These are phyloP conservation scores for Trichoderma parareesei DNA, from an alignment of 495 filamentous ascomycete genomes.

Conservation along the genomic window DNA sequence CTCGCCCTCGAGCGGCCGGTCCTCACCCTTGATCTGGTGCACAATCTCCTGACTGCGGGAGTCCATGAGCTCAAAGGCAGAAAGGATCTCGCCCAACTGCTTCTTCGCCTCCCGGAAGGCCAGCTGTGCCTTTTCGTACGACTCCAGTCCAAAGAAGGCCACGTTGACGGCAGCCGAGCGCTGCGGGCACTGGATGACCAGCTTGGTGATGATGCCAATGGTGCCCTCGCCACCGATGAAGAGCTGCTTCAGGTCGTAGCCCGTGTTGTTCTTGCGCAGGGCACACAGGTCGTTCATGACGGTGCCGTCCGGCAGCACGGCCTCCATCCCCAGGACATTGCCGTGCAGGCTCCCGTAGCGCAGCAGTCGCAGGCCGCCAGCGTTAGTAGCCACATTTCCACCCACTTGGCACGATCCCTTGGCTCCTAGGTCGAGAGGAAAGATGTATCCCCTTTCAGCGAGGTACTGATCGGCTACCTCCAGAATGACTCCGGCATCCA, in stretches of 20 bases:
- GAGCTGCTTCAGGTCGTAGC: constrained; percentile 95
- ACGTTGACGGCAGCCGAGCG: constrained; percentile 79
- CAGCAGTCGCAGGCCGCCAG: constrained; percentile 80
- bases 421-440: constrained; percentile 90
- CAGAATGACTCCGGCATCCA: constrained; percentile 82
- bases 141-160: constrained; percentile 78
- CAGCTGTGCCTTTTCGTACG: constrained; percentile 73
- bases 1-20: constrained; percentile 68
- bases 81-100: constrained; percentile 88
- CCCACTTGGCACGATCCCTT: constrained; percentile 97
- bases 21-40: constrained; percentile 62
- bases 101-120: constrained; percentile 82
- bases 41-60: constrained; percentile 69
- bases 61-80: constrained; percentile 97
- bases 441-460: constrained; percentile 70
- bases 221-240: constrained; percentile 95
- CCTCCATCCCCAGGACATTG: constrained; percentile 84
- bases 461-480: constrained; percentile 81
- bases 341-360: constrained; percentile 93
- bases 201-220: constrained; percentile 83
- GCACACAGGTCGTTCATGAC: constrained; percentile 79
- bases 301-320: constrained; percentile 85
- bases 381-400: constrained; percentile 97
- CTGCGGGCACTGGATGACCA: constrained; percentile 84
- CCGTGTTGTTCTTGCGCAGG: constrained; percentile 93